Conservation (phyloP, 108 stramenopile species). For the Nitzschia sp. region DNA sequence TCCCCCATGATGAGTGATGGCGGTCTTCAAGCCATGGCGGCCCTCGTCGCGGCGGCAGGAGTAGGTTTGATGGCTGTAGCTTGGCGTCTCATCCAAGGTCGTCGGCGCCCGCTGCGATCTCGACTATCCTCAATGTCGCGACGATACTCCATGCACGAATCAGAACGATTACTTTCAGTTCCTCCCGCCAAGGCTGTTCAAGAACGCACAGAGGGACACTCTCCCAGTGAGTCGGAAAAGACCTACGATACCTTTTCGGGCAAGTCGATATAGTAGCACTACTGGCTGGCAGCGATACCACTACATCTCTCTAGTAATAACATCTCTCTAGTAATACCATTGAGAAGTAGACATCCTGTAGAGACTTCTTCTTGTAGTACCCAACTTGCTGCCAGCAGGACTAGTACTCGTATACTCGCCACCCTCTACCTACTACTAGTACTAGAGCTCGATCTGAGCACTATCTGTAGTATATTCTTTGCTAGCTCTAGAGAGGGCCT, state of each 20-base stretch:
- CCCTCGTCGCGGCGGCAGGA: not conserved
- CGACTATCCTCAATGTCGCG: not conserved
- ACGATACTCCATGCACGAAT: not conserved
- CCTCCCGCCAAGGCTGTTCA: not conserved
- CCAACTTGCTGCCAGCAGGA: too few relatives aligned
- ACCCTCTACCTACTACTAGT: too few relatives aligned
- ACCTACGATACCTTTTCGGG: constrained; percentile 4
- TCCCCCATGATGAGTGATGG: not conserved
- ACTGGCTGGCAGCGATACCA: too few relatives aligned
- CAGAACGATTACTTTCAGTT: not conserved
- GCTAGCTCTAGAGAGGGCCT: too few relatives aligned
- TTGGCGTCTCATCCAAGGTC: not conserved
- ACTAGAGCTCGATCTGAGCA: too few relatives aligned
- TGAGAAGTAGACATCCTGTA: too few relatives aligned
- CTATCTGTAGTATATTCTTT: too few relatives aligned
- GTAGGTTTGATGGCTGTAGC: not conserved
- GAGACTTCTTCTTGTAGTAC: too few relatives aligned
- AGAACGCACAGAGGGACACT: not conserved
- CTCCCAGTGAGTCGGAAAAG: not conserved
- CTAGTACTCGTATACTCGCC: too few relatives aligned
- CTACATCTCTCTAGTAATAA: too few relatives aligned
- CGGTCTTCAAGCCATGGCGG: not conserved
- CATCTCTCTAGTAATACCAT: too few relatives aligned
- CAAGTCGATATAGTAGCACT: not conserved
- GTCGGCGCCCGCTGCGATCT: not conserved